Base-by-base conservation (phyloP, 495 filamentous ascomycete genomes). In the Lasiosphaeris hirsuta region DNA sequence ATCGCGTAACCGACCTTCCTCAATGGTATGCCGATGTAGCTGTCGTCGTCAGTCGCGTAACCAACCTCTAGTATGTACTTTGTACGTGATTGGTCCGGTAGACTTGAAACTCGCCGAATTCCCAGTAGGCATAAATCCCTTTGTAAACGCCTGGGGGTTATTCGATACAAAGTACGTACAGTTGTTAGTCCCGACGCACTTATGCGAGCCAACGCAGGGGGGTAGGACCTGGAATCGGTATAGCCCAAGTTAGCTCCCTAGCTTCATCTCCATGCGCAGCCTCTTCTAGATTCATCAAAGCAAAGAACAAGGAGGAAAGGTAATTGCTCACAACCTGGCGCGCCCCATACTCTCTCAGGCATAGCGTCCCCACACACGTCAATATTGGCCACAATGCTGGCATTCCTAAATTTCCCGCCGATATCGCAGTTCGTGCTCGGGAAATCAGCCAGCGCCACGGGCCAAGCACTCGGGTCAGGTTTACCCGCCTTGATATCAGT, bases 91-190 rank as follows among this genome's bases (percentile, higher is more conserved):
- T n/a, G n/a, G n/a, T 69, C 63, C 78, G 69, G 62, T 85, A 90
- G 13, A 90, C 81, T 54, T 80, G 76, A 49, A 89, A 81, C 6
- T 75, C 75, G 13, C 85, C 86, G 66, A 90, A 82, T 37, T 79
- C 71, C 86, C 86, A 90, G 65, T 83, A 89, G 0, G 84, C 77
- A 41, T 85, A n/a, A n/a, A n/a, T n/a, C n/a, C n/a, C n/a, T n/a
- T 71, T n/a, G 56, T 55, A 64, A 89, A 89, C 0, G 81, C 84
- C 6, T 64, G 45, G 0, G 82, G 82, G 63, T 87, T 84, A 59
- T 86, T 84, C 36, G 80, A 75, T 13, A 89, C 86, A 60, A 78
- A 86, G 46, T 83, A 75, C 10, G 75, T 70, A 69, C 87, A 90
- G 36, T 79, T 80, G 37, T 72, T 72, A 45, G 73, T 69, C 69